Evolutionary conservation across 306 rosid genomes (phyloP).

Genomic region (Cucumis sativus): DNA sequence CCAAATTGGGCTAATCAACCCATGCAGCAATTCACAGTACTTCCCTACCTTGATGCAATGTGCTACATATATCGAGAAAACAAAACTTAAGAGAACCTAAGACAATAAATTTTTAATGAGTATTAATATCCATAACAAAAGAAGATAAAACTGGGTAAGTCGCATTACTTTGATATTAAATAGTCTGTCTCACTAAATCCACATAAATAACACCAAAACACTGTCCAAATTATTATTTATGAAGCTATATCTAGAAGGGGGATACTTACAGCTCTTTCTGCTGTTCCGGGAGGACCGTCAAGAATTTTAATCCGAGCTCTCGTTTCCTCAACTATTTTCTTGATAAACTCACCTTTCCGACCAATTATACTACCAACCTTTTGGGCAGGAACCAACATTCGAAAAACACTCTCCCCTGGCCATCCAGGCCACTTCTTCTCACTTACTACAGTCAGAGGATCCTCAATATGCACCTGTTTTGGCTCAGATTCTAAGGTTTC

Average conservation of each 20-base stretch:
- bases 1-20: background rate
- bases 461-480: slow-evolving; percentile 31
- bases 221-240: background rate
- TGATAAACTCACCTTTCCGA: slow-evolving; percentile 90
- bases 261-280: slow-evolving; percentile 92
- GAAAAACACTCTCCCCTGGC: slow-evolving; percentile 97
- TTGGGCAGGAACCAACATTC: slow-evolving; percentile 93
- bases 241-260: background rate
- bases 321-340: slow-evolving; percentile 86
- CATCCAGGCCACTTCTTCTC: slow-evolving; percentile 99
- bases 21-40: background rate
- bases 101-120: background rate
- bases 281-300: slow-evolving; percentile 94
- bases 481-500: slow-evolving; percentile 23
- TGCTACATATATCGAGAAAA: background rate
- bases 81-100: background rate
- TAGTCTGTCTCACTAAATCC: background rate
- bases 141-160: background rate
- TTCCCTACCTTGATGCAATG: background rate
- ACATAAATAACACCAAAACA: background rate
- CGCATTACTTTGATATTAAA: background rate
- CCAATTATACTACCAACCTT: slow-evolving; percentile 98
- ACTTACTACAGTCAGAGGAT: slow-evolving; percentile 31
- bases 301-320: slow-evolving; percentile 92
- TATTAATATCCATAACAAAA: background rate